phyloP scores from a whole-genome alignment of 2,329 filamentous ascomycete species.

The Trichothecium sympodiale region DNA sequence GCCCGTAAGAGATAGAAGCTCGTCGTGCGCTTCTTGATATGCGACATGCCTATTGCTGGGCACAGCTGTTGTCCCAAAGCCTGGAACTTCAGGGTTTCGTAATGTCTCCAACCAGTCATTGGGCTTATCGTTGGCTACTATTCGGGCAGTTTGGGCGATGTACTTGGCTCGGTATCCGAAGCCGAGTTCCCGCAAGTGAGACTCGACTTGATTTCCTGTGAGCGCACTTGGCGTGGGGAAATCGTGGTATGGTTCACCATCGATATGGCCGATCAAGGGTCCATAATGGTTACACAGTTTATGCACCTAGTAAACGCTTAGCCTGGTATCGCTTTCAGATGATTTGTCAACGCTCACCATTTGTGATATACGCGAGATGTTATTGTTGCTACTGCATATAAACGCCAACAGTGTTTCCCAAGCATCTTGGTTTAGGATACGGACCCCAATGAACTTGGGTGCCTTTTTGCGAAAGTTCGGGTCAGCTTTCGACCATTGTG shows the following conservation, averaged over 20 bases:
- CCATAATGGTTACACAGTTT: slow-evolving; percentile 87
- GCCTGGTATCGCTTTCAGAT: background rate
- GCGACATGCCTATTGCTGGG: slow-evolving; percentile 42
- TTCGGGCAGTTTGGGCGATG: slow-evolving; percentile 72
- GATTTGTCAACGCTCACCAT: slow-evolving; percentile 51
- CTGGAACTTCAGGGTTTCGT: slow-evolving; percentile 63
- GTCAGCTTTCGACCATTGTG: slow-evolving; percentile 78
- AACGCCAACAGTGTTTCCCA: slow-evolving; percentile 93
- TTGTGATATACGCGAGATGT: slow-evolving; percentile 86
- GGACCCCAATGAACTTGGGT: slow-evolving; percentile 76
- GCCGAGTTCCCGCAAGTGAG: slow-evolving; percentile 67
- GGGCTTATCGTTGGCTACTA: slow-evolving; percentile 57
- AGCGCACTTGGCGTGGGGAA: slow-evolving; percentile 71
- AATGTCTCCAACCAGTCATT: slow-evolving; percentile 66
- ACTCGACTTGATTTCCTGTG: slow-evolving; percentile 64
- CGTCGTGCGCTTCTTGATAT: slow-evolving; percentile 71
- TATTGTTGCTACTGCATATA: slow-evolving; percentile 99
- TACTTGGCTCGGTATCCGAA: slow-evolving; percentile 96
- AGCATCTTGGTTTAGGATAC: slow-evolving; percentile 86
- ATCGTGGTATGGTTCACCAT: slow-evolving; percentile 67
- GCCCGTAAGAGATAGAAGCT: slow-evolving; percentile 68
- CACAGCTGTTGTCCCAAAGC: slow-evolving; percentile 33
- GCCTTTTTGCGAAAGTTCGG: slow-evolving; percentile 83
- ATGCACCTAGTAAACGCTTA: too few relatives aligned
- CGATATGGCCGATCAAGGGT: slow-evolving; percentile 58